These are phyloP conservation scores for Mortierella sp. DNA, from an alignment of 371 early-diverging fungal genomes.

Conservation along the genomic window DNA sequence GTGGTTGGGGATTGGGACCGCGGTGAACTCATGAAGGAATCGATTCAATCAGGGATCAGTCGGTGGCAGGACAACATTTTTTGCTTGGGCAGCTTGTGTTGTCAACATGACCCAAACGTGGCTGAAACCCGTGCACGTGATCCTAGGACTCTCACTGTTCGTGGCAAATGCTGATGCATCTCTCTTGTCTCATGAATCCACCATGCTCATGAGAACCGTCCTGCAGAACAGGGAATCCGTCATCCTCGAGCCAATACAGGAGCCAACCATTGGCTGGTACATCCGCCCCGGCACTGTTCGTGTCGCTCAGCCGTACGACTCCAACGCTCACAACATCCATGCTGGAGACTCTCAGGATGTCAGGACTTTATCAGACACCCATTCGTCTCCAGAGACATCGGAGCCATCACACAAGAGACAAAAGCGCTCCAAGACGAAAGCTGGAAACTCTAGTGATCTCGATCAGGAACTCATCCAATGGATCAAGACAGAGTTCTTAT, in stretches of 20 bases:
- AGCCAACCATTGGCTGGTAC: slow-evolving; percentile 25
- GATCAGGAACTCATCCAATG: slow-evolving; percentile 15
- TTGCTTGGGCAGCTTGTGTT: no score
- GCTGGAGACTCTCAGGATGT: no score
- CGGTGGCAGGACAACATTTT: no score
- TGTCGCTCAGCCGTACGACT: slow-evolving; percentile 26
- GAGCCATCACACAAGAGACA: slow-evolving; percentile 12
- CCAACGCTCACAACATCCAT: neutral
- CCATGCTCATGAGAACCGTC: slow-evolving; percentile 11
- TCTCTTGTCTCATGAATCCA: no score
- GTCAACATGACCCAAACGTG: no score
- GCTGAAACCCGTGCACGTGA: no score
- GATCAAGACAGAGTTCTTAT: slow-evolving; percentile 13
- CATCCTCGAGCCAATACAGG: slow-evolving; percentile 21
- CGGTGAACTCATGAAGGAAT: slow-evolving; percentile 44
- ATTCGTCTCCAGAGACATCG: neutral
- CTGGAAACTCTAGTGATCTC: neutral
- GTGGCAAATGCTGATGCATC: no score
- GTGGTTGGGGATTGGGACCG: slow-evolving; percentile 34
- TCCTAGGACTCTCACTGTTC: no score
- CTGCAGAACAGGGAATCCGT: slow-evolving; percentile 8
- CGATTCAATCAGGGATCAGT: no score
- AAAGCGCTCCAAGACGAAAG: slow-evolving; percentile 8
- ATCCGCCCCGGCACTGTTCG: slow-evolving; percentile 48
- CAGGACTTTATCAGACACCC: no score